phyloP scores from a whole-genome alignment of 345 rosid species.

The Garcia nutans region DNA sequence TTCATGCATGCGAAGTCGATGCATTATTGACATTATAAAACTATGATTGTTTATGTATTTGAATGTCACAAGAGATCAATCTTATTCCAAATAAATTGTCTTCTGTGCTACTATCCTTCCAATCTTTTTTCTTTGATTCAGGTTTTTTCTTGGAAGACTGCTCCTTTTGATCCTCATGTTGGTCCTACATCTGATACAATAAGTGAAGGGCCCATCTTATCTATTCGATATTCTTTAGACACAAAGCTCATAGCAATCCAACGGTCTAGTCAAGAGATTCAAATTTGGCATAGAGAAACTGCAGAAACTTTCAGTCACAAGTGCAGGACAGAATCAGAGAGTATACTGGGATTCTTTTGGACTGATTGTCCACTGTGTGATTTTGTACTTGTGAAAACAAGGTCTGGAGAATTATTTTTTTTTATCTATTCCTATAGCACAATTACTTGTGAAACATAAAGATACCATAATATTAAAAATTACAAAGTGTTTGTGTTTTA shows the following conservation, averaged over 20 bases:
- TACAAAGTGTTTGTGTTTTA: no score
- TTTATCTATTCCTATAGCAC: constrained; percentile 13
- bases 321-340: constrained; percentile 77
- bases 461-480: no score
- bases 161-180: constrained; percentile 58
- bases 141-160: constrained; percentile 85
- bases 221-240: constrained; percentile 80
- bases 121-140: constrained; percentile 27
- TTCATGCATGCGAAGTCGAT: not conserved
- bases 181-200: constrained; percentile 71
- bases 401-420: constrained; percentile 40
- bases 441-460: not conserved
- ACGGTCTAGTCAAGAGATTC: constrained; percentile 67
- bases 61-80: not conserved
- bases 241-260: constrained; percentile 76
- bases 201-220: constrained; percentile 71
- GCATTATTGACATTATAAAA: not conserved
- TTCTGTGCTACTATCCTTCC: not conserved
- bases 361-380: constrained; percentile 86
- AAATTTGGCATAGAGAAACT: constrained; percentile 75
- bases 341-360: constrained; percentile 92
- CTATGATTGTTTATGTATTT: not conserved
- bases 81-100: constrained; percentile 11
- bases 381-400: constrained; percentile 83
- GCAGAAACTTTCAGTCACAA: constrained; percentile 54